Evolutionary conservation across 1,284 basidiomycete species (phyloP).

Genomic region (Golubevia pallescens): DNA sequence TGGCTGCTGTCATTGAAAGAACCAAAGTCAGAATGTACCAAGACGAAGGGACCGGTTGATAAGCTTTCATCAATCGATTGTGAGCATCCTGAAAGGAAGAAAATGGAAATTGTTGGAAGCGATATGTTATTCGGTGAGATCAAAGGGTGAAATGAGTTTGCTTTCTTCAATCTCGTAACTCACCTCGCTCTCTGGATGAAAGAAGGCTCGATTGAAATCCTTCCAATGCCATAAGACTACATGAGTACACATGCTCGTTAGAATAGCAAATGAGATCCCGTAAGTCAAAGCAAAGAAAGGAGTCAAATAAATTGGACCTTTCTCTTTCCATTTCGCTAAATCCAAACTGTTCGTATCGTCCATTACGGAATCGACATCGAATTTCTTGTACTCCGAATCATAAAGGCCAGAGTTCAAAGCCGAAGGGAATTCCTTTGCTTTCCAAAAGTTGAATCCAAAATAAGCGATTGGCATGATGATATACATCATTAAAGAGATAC

Average conservation of each 20-base stretch:
- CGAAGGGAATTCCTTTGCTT: slow-evolving; percentile 60
- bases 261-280: slow-evolving; percentile 67
- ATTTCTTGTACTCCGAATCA: slow-evolving; percentile 53
- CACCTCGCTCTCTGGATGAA: slow-evolving; percentile 50
- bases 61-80: slow-evolving; percentile 57
- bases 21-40: slow-evolving; percentile 59
- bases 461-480: slow-evolving; percentile 67
- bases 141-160: slow-evolving; percentile 3
- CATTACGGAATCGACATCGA: slow-evolving; percentile 65
- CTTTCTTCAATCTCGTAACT: slow-evolving; percentile 14
- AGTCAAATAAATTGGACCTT: slow-evolving; percentile 66
- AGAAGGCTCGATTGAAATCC: slow-evolving; percentile 66
- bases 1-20: slow-evolving; percentile 54
- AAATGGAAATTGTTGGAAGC: background rate
- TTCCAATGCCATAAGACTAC: slow-evolving; percentile 68
- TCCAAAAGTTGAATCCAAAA: slow-evolving; percentile 66
- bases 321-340: slow-evolving; percentile 62
- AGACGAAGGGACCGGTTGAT: slow-evolving; percentile 45
- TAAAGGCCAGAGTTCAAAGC: slow-evolving; percentile 66
- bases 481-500: slow-evolving; percentile 66
- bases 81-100: slow-evolving; percentile 56
- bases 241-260: slow-evolving; percentile 67
- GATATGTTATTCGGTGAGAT: background rate
- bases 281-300: slow-evolving; percentile 67
- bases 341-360: slow-evolving; percentile 66